Base-by-base conservation (phyloP, 2,329 filamentous ascomycete genomes). In the Trichoderma guizhouense region DNA sequence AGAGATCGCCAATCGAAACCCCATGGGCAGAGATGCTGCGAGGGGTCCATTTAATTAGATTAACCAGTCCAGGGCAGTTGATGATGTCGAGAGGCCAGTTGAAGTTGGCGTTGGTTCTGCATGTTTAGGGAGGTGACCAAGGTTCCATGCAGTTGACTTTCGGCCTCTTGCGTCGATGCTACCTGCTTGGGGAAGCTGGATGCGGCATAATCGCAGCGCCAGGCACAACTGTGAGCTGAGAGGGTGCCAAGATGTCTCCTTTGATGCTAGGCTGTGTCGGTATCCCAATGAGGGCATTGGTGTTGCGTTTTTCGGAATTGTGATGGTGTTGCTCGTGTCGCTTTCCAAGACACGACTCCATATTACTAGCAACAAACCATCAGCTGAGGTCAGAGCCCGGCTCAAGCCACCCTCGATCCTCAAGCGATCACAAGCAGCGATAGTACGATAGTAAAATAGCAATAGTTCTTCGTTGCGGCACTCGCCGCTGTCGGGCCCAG, bases 331-430 rank as follows among this genome's bases (percentile, higher is more conserved):
- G 57, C 57, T 32, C 57, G n/a, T 60, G 39, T 43, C 7, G 36
- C 15, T 39, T 14, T 51, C n/a, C 57, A 60, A 34, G 57, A 32
- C 30, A 32, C 30, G n/a, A 34, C 57, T 39, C 32, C 60, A 62
- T 62, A 55, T 34, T 18, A 36, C 30, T 66, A 66, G 43, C 39
- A 47, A 47, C 36, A 30, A 14, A 9, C 39, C 55, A 69, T 69
- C 66, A 69, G 66, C 66, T 69, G 66, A 69, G 66, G 66, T 69
- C 66, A 69, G 66, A 69, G 14, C 60, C 55, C 32, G 60, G 60
- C 36, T 28, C 24, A 39, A 63, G 60, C 60, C 60, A 62, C 60
- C 47, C 60, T 2, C 34, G 34, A 28, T 63, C 60, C 60, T 9
- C 9, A 18, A 26, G 58, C 58, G 30, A 61, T 39, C 39, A 43